Percentiles rank a stretch among this genome's conserved stretches.
Conservation (phyloP, 2,329 filamentous ascomycete genomes). For the Anthostomella pinea region DNA sequence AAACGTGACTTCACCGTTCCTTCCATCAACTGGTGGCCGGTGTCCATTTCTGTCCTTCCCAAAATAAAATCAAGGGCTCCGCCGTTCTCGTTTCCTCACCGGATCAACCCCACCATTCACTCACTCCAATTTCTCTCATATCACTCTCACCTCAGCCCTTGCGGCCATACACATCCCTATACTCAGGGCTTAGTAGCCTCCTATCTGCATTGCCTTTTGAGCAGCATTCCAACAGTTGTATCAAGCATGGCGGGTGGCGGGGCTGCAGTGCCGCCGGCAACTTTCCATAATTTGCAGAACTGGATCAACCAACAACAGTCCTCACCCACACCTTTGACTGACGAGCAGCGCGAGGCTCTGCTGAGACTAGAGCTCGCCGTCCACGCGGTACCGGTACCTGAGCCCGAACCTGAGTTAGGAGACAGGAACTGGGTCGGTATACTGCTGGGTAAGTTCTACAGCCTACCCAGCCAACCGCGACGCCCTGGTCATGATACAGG, state of each 20-base stretch:
- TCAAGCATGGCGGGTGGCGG: constrained; percentile 4
- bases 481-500: constrained; percentile 15
- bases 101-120: too few species aligned
- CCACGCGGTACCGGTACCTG: constrained; percentile 7
- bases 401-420: constrained; percentile 24
- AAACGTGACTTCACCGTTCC: too few species aligned
- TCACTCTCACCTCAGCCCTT: too few species aligned
- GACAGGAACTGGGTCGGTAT: constrained; percentile 39
- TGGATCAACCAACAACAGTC: constrained; percentile 36
- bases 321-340: constrained; percentile 36
- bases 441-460: constrained; percentile 33
- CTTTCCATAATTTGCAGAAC: constrained; percentile 21
- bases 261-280: constrained; percentile 11
- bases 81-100: too few species aligned
- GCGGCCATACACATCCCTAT: too few species aligned
- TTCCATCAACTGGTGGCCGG: too few species aligned
- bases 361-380: constrained; percentile 34
- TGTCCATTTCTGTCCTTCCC: too few species aligned
- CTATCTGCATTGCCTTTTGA: too few species aligned
- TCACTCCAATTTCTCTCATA: too few species aligned
- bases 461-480: not conserved
- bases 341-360: constrained; percentile 39
- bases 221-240: too few species aligned
- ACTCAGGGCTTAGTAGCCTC: too few species aligned
- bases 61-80: too few species aligned